Base-by-base conservation (phyloP, 2,329 filamentous ascomycete species). In the Ophiostoma himal-ulmi region DNA sequence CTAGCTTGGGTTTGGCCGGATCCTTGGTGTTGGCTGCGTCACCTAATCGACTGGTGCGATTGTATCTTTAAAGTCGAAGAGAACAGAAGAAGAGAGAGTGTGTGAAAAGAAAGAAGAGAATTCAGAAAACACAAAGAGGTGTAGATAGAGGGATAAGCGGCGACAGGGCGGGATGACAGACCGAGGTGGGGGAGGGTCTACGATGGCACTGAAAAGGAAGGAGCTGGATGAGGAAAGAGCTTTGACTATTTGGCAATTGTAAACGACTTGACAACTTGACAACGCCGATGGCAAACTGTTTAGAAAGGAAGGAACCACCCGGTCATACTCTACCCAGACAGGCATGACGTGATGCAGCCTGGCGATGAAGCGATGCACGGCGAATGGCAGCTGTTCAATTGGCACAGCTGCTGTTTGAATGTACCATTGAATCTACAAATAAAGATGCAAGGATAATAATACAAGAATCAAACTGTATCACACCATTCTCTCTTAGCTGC, bases 311-410 rank as follows among this genome's bases (percentile, higher is more conserved):
- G 14, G 34, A 48, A 20, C 36, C 8, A 41, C 39, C 68, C 41
- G 26, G 22, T 41, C 2, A 20, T 3, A 67, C 39, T 30, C 52
- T 57, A 44, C 52, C 14, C 14, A 48, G 44, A n/a, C 44, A 39
- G 44, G 22, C 34, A 71, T 71, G 70, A 67, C 70, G 70, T 39
- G 70, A 71, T 71, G 67, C 67, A 39, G 70, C 62, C 70, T 39
- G n/a, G 26, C 36, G 37, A 71, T 71, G 70, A 69, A 71, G 70
- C 68, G 67, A 71, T 68, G 69, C 48, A 54, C 30, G 30, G 10
- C 30, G 60, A 64, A 37, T 64, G 26, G 30, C n/a, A 62, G 57
- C 57, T 2, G 54, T 60, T 8, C 44, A 5, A 48, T 48, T 48
- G 44, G 17, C 44, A 48, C 17, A 2, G 44, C 17, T 20, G 8